A percentile compares a stretch with the other conserved stretches of the same genome.
These are phyloP conservation scores for Myochromella boudieri DNA, from an alignment of 768 basidiomycete genomes.

Conservation along the genomic window DNA sequence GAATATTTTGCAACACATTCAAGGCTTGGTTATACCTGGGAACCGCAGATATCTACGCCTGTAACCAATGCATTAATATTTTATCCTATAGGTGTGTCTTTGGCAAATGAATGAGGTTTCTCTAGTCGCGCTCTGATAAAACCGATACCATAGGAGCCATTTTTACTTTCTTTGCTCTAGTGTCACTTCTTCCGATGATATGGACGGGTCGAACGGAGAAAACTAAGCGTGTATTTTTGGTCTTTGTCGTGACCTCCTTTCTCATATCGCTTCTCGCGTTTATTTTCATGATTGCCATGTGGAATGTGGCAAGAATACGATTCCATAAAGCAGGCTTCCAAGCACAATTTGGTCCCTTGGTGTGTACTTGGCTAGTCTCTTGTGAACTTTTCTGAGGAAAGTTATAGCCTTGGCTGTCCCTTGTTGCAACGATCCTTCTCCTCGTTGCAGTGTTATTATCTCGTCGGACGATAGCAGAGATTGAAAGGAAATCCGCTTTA, in stretches of 20 bases:
- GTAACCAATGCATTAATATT: constrained; percentile 35
- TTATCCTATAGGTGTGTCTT: constrained; percentile 32
- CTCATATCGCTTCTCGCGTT: constrained; percentile 30
- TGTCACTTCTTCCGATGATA: constrained; percentile 28
- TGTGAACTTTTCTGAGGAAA: neutral
- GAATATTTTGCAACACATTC: neutral
- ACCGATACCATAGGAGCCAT: constrained; percentile 26
- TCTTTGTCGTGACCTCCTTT: constrained; percentile 29
- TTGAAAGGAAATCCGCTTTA: neutral
- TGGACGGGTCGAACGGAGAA: constrained; percentile 16
- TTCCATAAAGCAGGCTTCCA: constrained; percentile 32
- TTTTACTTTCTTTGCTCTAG: constrained; percentile 27
- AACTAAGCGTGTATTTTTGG: constrained; percentile 26
- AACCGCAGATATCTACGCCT: constrained; percentile 30
- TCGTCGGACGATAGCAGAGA: constrained; percentile 1
- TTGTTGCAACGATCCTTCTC: constrained; percentile 29
- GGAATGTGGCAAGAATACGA: constrained; percentile 29
- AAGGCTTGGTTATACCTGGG: constrained; percentile 39
- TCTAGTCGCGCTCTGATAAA: neutral
- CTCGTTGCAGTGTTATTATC: constrained; percentile 20
- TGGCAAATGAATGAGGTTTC: neutral
- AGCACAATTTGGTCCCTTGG: constrained; percentile 36
- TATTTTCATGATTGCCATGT: constrained; percentile 37
- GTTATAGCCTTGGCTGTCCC: constrained; percentile 34
- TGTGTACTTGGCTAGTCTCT: constrained; percentile 15